phyloP scores from a whole-genome alignment of 1,284 basidiomycete genomes.

The Mycena citricolor region DNA sequence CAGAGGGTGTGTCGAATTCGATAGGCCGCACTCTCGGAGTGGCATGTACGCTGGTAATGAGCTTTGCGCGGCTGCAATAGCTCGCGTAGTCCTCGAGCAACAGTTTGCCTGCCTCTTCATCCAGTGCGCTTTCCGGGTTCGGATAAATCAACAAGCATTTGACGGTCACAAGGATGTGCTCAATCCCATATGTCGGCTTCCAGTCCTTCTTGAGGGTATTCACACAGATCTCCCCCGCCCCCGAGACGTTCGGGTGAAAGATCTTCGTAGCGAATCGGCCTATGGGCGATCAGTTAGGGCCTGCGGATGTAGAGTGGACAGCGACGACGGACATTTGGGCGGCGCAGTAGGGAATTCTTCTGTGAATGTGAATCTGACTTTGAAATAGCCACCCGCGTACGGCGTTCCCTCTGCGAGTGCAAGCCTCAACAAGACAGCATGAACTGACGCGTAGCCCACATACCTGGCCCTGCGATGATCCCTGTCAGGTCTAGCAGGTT shows the following conservation, averaged over 20 bases:
- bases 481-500: conserved; percentile 81
- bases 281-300: conserved; percentile 32
- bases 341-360: conserved; percentile 89
- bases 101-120: conserved; percentile 92
- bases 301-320: conserved; percentile 4
- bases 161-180: conserved; percentile 87
- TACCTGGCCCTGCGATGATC: conserved; percentile 79
- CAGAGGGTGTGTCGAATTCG: conserved; percentile 61
- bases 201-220: conserved; percentile 98
- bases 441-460: conserved; percentile 26
- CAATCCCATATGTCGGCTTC: conserved; percentile 89
- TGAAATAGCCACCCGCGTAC: conserved; percentile 90
- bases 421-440: too few species aligned
- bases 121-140: conserved; percentile 92
- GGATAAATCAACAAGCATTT: conserved; percentile 96
- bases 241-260: conserved; percentile 95
- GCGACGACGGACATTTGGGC: conserved; percentile 75
- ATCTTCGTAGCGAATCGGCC: conserved; percentile 92
- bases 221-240: conserved; percentile 91
- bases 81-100: conserved; percentile 86
- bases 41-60: conserved; percentile 86
- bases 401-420: conserved; percentile 75
- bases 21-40: conserved; percentile 65
- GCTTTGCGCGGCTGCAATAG: conserved; percentile 77
- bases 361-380: conserved; percentile 82